Conservation (phyloP, 257 asterid species). For the Solanum ossicruentum region DNA sequence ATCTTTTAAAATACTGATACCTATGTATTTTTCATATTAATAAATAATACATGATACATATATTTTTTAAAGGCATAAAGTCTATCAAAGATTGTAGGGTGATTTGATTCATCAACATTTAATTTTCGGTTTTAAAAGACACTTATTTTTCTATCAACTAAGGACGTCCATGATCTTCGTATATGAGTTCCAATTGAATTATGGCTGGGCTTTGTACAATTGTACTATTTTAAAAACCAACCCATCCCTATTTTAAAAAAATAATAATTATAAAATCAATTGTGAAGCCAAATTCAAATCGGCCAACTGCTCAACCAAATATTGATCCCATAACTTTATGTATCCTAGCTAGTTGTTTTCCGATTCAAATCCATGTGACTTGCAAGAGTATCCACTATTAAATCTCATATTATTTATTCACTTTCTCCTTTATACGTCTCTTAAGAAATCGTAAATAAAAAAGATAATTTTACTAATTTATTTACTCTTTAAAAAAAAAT, state of each 20-base stretch:
- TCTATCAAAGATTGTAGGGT: too few species aligned
- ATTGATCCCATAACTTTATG: not conserved
- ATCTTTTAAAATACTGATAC: too few species aligned
- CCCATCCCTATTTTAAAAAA: not conserved
- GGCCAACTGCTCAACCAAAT: not conserved
- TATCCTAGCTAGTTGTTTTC: not conserved
- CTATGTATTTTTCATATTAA: too few species aligned
- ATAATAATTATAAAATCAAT: not conserved
- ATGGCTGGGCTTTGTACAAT: not conserved
- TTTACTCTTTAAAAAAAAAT: too few species aligned
- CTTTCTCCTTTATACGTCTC: fast-evolving
- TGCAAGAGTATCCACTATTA: not conserved
- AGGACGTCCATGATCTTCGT: not conserved
- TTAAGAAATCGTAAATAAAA: too few species aligned
- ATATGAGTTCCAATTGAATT: not conserved
- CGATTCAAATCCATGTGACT: not conserved
- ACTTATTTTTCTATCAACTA: not conserved
- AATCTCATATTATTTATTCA: not conserved
- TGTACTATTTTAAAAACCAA: not conserved
- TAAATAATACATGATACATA: too few species aligned
- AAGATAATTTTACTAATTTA: too few species aligned
- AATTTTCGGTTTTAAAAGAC: too few species aligned
- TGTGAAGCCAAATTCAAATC: not conserved
- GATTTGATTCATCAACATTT: too few species aligned
- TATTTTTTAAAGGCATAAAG: too few species aligned